These are phyloP conservation scores for Madurella fahalii DNA, from an alignment of 2,329 filamentous ascomycete genomes.

Conservation along the genomic window DNA sequence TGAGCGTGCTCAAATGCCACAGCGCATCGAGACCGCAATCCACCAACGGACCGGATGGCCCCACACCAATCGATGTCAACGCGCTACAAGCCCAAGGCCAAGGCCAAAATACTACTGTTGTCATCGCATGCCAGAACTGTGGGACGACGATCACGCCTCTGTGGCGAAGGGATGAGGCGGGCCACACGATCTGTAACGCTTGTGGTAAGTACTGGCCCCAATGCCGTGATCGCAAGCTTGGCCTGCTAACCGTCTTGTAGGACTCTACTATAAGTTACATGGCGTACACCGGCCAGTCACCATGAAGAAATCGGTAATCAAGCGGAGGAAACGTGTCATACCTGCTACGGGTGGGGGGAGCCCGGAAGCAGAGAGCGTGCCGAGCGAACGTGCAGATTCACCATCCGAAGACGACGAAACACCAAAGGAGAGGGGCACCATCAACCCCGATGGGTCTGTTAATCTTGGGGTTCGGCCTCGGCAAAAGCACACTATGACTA, in stretches of 20 bases:
- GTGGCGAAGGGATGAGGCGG: conserved; percentile 90
- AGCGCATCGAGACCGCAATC: conserved; percentile 30
- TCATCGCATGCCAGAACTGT: conserved; percentile 95
- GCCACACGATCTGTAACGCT: conserved; percentile 97
- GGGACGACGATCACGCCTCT: conserved; percentile 93
- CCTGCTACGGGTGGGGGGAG: conserved; percentile 61
- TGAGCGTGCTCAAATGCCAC: conserved; percentile 51
- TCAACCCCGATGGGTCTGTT: conserved; percentile 62
- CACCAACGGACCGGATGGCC: conserved; percentile 32
- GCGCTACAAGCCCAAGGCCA: conserved; percentile 43
- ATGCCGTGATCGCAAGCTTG: not conserved
- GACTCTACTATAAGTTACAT: conserved; percentile 94
- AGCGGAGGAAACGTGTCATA: conserved; percentile 89
- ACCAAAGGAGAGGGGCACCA: conserved; percentile 48
- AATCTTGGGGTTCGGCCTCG: conserved; percentile 56
- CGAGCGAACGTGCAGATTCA: conserved; percentile 47
- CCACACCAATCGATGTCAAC: conserved; percentile 47
- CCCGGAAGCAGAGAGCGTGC: conserved; percentile 37
- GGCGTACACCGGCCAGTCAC: conserved; percentile 87
- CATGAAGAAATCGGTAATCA: conserved; percentile 99
- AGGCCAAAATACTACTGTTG: conserved; percentile 53
- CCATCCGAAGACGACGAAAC: conserved; percentile 33
- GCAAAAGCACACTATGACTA: conserved; percentile 42
- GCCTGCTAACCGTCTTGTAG: conserved; percentile 44
- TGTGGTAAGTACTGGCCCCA: conserved; percentile 65